These are phyloP conservation scores for Ambrosia hybrid DNA, from an alignment of 140 eudicot species.

Conservation along the genomic window DNA sequence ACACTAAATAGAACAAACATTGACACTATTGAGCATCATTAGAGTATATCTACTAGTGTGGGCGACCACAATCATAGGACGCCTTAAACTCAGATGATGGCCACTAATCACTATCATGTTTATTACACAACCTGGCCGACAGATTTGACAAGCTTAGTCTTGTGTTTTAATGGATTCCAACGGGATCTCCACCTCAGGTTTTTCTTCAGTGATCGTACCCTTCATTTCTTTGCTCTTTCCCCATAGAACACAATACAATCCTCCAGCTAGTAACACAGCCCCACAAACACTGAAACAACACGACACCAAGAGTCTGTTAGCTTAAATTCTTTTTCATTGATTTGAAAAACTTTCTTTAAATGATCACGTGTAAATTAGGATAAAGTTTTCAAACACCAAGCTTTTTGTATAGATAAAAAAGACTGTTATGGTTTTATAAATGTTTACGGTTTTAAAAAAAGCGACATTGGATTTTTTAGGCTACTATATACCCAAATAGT, in stretches of 20 bases:
- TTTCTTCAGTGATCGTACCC: constrained; percentile 24
- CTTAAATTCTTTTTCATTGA: no score
- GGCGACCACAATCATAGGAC: neutral
- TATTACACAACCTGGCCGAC: constrained; percentile 15
- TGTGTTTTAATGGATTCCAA: constrained; percentile 38
- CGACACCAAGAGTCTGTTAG: neutral
- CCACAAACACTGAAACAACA: constrained; percentile 54
- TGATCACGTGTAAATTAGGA: no score
- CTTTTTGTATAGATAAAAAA: no score
- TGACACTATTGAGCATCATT: neutral
- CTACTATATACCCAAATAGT: neutral
- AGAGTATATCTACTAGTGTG: constrained; percentile 1
- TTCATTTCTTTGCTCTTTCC: constrained; percentile 57
- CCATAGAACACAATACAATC: constrained; percentile 63
- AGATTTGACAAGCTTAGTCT: constrained; percentile 28
- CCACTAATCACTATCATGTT: constrained; percentile 19
- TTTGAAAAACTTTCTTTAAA: no score
- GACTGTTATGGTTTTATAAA: neutral
- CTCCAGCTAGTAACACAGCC: constrained; percentile 56
- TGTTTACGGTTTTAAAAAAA: neutral
- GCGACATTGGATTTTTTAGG: neutral
- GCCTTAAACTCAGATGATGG: constrained; percentile 2
- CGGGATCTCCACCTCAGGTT: constrained; percentile 25
- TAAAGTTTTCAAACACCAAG: neutral
- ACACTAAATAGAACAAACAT: neutral